These are phyloP conservation scores for Pichia sp. DNA, from an alignment of 1,139 yeast genomes.

Conservation along the genomic window DNA sequence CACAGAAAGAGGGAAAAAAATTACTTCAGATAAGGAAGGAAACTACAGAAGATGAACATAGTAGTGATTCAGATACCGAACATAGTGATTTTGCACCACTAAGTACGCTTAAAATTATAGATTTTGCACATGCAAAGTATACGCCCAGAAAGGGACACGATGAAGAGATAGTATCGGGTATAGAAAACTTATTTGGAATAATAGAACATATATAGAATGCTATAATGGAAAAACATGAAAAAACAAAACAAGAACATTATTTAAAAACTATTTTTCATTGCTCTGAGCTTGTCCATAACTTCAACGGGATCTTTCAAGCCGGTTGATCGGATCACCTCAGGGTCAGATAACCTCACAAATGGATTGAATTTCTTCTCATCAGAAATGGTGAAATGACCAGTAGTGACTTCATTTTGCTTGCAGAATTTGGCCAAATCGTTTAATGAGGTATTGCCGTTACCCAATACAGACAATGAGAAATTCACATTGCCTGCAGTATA, in stretches of 20 bases:
- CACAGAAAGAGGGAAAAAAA: neutral
- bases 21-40: neutral
- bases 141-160: slow-evolving; percentile 67
- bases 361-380: slow-evolving; percentile 86
- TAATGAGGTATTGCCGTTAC: slow-evolving; percentile 47
- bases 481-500: slow-evolving; percentile 78
- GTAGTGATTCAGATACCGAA: slow-evolving; percentile 21
- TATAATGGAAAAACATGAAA: neutral
- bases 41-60: slow-evolving; percentile 29
- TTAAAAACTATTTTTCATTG: slow-evolving; percentile 42
- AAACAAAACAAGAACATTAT: neutral
- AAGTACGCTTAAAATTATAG: slow-evolving; percentile 65
- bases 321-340: slow-evolving; percentile 40
- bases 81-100: slow-evolving; percentile 34
- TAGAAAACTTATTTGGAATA: slow-evolving; percentile 49
- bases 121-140: slow-evolving; percentile 81
- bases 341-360: slow-evolving; percentile 68
- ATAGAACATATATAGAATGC: slow-evolving; percentile 16
- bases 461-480: slow-evolving; percentile 65
- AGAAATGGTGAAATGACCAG: slow-evolving; percentile 79
- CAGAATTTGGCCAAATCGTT: slow-evolving; percentile 49
- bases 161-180: slow-evolving; percentile 61
- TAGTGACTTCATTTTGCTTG: slow-evolving; percentile 58
- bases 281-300: slow-evolving; percentile 46
- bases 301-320: slow-evolving; percentile 35